Percentiles rank a stretch among this genome's conserved stretches.
Evolutionary conservation across 2,329 filamentous ascomycete species (phyloP).

Genomic region (Ilyonectria mors-panacis): DNA sequence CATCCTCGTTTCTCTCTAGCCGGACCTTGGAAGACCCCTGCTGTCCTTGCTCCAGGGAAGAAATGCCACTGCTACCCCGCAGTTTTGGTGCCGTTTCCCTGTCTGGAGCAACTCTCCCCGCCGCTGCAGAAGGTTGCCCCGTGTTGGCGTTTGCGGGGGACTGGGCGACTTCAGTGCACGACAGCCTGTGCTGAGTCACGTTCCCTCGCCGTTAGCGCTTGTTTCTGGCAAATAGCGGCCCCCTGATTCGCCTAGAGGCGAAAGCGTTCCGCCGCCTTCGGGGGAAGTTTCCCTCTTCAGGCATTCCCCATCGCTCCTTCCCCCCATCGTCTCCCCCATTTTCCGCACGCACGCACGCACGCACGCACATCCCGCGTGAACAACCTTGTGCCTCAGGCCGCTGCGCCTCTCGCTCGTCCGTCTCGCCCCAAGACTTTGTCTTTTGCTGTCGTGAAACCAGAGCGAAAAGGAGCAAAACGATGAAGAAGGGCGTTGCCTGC

Average conservation of each 20-base stretch:
- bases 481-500: slow-evolving; percentile 5
- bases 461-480: neutral
- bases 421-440: slow-evolving; percentile 22
- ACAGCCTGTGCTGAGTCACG: slow-evolving; percentile 31
- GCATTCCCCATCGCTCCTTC: slow-evolving; percentile 20
- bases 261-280: slow-evolving; percentile 24
- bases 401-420: slow-evolving; percentile 10
- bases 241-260: slow-evolving; percentile 29
- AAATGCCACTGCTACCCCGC: slow-evolving; percentile 26
- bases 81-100: slow-evolving; percentile 15
- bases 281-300: slow-evolving; percentile 44
- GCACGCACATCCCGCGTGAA: slow-evolving; percentile 35
- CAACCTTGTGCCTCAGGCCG: slow-evolving; percentile 35
- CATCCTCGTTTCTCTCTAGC: slow-evolving; percentile 23
- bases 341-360: neutral
- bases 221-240: slow-evolving; percentile 10
- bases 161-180: neutral
- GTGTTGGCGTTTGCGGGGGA: slow-evolving; percentile 36
- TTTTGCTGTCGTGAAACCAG: slow-evolving; percentile 10
- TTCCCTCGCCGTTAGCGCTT: slow-evolving; percentile 5
- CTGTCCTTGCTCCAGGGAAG: neutral
- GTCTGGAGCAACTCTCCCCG: slow-evolving; percentile 29
- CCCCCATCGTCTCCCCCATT: slow-evolving; percentile 28
- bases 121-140: slow-evolving; percentile 24
- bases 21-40: neutral